Evolutionary conservation across 2,329 filamentous ascomycete species (phyloP).

Genomic region (Ceratocystis papillata): DNA sequence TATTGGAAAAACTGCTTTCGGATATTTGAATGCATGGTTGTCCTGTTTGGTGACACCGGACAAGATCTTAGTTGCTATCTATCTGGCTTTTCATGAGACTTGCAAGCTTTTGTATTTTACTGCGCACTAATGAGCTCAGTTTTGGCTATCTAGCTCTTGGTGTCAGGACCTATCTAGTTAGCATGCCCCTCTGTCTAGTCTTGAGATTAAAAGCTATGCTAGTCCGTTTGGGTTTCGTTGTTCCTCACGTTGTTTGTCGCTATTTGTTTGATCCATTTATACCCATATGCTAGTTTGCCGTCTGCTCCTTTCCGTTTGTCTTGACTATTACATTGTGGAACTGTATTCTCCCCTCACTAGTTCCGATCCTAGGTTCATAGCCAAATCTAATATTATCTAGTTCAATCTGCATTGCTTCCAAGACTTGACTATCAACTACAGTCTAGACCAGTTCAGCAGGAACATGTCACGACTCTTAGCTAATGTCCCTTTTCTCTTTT

Average conservation of each 20-base stretch:
- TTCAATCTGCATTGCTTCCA: no score
- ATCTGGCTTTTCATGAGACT: neutral
- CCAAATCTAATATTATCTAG: no score
- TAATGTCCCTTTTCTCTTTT: neutral
- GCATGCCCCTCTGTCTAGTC: neutral
- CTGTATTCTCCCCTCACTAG: no score
- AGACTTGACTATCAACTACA: no score
- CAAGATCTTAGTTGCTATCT: neutral
- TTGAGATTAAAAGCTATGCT: neutral
- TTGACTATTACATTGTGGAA: no score
- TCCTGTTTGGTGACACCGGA: neutral
- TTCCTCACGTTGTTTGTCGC: neutral
- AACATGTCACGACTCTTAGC: neutral
- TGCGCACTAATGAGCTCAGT: neutral
- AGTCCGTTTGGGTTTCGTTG: neutral
- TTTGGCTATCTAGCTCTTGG: neutral
- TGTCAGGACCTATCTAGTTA: neutral
- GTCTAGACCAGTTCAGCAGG: no score
- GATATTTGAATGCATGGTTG: neutral
- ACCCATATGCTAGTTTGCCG: neutral
- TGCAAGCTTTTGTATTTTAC: neutral
- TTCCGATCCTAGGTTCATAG: no score
- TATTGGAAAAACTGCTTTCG: conserved; percentile 2
- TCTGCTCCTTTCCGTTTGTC: neutral
- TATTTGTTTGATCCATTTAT: neutral